Percentiles rank a stretch among this genome's conserved stretches.
phyloP scores from a whole-genome alignment of 2,329 filamentous ascomycete genomes.

The Arthroderma sp. region DNA sequence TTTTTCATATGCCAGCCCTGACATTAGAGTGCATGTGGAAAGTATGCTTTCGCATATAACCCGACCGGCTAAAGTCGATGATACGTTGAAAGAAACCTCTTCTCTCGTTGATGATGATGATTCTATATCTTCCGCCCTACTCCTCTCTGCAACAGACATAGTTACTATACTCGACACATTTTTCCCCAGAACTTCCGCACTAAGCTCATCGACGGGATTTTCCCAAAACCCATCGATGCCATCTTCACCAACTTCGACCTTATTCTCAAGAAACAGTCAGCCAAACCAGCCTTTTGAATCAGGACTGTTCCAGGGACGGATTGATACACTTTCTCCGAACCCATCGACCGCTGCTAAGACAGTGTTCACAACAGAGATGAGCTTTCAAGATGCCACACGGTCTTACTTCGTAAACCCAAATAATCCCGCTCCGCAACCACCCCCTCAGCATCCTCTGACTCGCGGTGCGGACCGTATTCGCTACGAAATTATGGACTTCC shows the following conservation, averaged over 20 bases:
- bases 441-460: conserved; percentile 15
- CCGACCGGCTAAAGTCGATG: not conserved
- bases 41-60: conserved; percentile 21
- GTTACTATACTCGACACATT: conserved; percentile 69
- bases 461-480: conserved; percentile 28
- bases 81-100: no score
- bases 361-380: conserved; percentile 20
- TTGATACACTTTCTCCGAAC: conserved; percentile 16
- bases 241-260: conserved; percentile 16
- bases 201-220: conserved; percentile 12
- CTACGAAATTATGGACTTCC: conserved; percentile 27
- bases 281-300: conserved; percentile 16
- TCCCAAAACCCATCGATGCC: conserved; percentile 17
- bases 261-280: conserved; percentile 13
- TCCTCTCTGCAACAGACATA: conserved; percentile 56
- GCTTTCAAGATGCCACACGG: conserved; percentile 13
- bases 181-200: conserved; percentile 43
- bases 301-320: conserved; percentile 20
- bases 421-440: conserved; percentile 8
- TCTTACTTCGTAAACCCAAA: conserved; percentile 8
- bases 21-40: conserved; percentile 23
- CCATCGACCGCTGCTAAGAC: conserved; percentile 15
- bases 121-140: conserved; percentile 42
- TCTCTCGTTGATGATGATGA: conserved; percentile 24
- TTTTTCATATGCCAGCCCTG: conserved; percentile 22